Evolutionary conservation across 495 filamentous ascomycete genomes (phyloP).

Genomic region (Daldinia loculata): DNA sequence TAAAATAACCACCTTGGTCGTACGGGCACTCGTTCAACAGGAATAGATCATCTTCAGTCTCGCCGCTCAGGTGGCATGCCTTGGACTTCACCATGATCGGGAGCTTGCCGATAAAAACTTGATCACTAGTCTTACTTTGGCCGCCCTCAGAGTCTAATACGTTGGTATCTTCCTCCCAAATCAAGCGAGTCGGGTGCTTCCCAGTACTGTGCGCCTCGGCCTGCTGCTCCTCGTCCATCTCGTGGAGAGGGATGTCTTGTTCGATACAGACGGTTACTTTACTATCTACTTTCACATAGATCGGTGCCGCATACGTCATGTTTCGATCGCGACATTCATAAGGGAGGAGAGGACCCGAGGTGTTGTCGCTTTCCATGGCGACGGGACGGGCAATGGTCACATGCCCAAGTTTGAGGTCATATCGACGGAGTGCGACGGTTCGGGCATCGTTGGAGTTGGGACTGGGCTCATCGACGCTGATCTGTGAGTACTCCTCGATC

Average conservation of each 20-base stretch:
- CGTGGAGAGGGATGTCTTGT: slow-evolving; percentile 66
- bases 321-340: slow-evolving; percentile 95
- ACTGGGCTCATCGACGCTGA: slow-evolving; percentile 88
- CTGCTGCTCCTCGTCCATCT: slow-evolving; percentile 69
- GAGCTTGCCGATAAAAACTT: slow-evolving; percentile 84
- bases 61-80: slow-evolving; percentile 84
- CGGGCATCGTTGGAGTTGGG: slow-evolving; percentile 75
- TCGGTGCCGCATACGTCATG: slow-evolving; percentile 90
- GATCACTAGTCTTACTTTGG: slow-evolving; percentile 56
- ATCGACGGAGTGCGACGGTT: slow-evolving; percentile 82
- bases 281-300: slow-evolving; percentile 86
- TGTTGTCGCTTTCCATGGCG: slow-evolving; percentile 91
- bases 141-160: slow-evolving; percentile 47
- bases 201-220: slow-evolving; percentile 57
- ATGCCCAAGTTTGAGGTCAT: slow-evolving; percentile 90
- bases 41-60: slow-evolving; percentile 82
- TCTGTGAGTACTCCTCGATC: slow-evolving; percentile 84
- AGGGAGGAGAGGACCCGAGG: slow-evolving; percentile 79
- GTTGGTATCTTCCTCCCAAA: slow-evolving; percentile 66
- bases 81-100: slow-evolving; percentile 98
- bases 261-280: slow-evolving; percentile 83
- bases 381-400: slow-evolving; percentile 84
- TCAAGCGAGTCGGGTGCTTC: slow-evolving; percentile 60
- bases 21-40: slow-evolving; percentile 94
- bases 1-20: slow-evolving; percentile 97